phyloP scores from a whole-genome alignment of 345 rosid species.

The Microcos paniculata region DNA sequence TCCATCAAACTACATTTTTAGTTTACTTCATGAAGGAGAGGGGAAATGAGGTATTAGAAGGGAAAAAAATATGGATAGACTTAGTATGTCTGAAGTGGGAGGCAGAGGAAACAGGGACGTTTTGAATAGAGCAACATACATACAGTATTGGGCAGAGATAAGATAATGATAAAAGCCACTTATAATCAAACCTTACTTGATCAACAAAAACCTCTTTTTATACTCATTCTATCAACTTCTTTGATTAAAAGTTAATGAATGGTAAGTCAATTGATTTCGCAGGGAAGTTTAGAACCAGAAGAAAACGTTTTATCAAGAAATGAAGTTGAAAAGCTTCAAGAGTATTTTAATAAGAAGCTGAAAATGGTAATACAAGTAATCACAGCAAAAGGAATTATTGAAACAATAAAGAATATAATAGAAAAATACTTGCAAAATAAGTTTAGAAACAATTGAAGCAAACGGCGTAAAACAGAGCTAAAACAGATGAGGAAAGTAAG shows the following conservation, averaged over 20 bases:
- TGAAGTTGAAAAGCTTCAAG: not conserved
- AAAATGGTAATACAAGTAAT: not conserved
- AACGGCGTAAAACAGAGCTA: slow-evolving; percentile 11
- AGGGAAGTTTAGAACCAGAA: not conserved
- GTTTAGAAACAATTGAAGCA: not conserved
- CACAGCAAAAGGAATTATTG: not conserved
- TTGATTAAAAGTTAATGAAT: not conserved
- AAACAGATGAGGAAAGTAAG: not conserved
- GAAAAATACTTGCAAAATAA: not conserved
- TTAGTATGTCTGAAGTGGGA: too few species aligned
- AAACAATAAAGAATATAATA: not conserved
- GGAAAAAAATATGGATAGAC: too few species aligned
- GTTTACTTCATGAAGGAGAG: not conserved
- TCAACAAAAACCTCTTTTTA: not conserved
- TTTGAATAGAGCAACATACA: not conserved
- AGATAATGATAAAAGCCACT: not conserved
- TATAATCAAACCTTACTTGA: not conserved
- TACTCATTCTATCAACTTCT: not conserved
- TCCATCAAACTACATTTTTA: not conserved
- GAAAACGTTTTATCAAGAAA: not conserved
- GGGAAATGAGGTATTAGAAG: not conserved
- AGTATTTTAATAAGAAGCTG: not conserved
- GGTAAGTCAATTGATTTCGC: not conserved
- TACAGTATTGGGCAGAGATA: not conserved
- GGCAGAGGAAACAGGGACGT: too few species aligned